Conservation (phyloP, 306 rosid genomes). For the Dryas octopetala region DNA sequence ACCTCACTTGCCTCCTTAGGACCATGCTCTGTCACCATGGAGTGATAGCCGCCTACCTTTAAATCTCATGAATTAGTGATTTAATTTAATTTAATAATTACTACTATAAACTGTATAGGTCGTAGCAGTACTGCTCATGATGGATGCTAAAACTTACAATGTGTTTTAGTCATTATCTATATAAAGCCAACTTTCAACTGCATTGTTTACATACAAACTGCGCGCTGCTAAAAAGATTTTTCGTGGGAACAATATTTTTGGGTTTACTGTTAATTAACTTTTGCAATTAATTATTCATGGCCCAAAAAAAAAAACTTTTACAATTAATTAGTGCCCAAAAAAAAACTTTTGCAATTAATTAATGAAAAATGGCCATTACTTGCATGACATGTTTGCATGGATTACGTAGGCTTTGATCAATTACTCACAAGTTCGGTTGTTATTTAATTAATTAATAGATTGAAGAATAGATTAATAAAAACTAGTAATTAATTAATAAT, state of each 20-base stretch:
- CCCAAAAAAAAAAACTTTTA: no score
- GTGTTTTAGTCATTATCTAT: conserved; percentile 30
- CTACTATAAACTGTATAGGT: background rate
- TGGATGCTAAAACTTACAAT: conserved; percentile 18
- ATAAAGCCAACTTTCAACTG: conserved; percentile 24
- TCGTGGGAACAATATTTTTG: conserved; percentile 47
- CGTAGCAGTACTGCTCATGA: conserved; percentile 24
- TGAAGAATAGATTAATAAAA: conserved; percentile 7
- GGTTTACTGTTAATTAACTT: conserved; percentile 1
- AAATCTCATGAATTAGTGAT: no score
- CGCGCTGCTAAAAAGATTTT: background rate
- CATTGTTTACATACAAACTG: conserved; percentile 3
- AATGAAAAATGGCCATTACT: conserved; percentile 21
- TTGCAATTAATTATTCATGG: background rate
- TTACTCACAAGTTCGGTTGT: background rate
- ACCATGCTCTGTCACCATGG: no score
- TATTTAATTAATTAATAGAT: background rate
- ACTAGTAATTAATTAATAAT: background rate
- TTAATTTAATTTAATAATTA: no score
- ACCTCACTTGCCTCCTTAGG: no score
- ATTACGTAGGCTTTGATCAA: conserved; percentile 36
- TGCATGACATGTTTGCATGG: conserved; percentile 62
- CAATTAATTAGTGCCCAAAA: no score
- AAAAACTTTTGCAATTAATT: background rate
- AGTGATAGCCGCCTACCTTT: no score